A percentile compares a stretch with the other conserved stretches of the same genome.
Evolutionary conservation across 2,329 filamentous ascomycete species (phyloP).

Genomic region (Westerdykella ornata): DNA sequence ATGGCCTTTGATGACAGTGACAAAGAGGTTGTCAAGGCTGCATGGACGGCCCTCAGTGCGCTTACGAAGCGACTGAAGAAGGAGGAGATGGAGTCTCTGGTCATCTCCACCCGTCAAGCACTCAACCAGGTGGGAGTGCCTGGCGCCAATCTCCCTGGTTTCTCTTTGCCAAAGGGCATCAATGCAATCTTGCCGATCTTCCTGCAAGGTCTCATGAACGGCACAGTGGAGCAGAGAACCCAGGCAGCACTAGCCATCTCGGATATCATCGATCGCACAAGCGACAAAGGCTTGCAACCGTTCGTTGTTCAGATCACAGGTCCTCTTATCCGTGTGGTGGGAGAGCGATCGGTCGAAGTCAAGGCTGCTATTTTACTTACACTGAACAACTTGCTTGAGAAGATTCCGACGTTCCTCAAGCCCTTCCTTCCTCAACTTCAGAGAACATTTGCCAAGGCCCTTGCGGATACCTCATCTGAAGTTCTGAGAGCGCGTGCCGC

Average conservation of each 20-base stretch:
- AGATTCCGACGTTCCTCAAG: constrained; percentile 91
- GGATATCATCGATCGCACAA: constrained; percentile 90
- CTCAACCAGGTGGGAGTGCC: constrained; percentile 83
- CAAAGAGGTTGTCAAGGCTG: constrained; percentile 73
- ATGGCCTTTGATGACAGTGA: constrained; percentile 90
- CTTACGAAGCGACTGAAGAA: constrained; percentile 88
- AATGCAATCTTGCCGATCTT: constrained; percentile 95
- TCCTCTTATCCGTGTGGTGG: constrained; percentile 94
- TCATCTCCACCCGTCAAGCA: constrained; percentile 76
- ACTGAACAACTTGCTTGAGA: constrained; percentile 89
- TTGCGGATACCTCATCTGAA: constrained; percentile 90
- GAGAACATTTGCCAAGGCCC: constrained; percentile 90
- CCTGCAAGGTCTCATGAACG: constrained; percentile 95
- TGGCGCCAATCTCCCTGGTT: constrained; percentile 78
- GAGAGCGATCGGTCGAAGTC: constrained; percentile 90
- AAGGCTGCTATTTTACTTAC: constrained; percentile 92
- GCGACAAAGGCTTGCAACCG: constrained; percentile 77
- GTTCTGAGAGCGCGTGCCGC: constrained; percentile 79
- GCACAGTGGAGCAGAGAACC: constrained; percentile 82
- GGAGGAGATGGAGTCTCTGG: constrained; percentile 95
- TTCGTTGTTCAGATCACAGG: constrained; percentile 98
- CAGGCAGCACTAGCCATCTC: constrained; percentile 90
- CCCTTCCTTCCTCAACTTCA: constrained; percentile 96
- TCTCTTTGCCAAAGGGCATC: constrained; percentile 90
- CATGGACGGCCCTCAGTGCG: constrained; percentile 79